Evolutionary conservation across 768 basidiomycete species (phyloP).

Genomic region (Tricholoma hemisulphureum): DNA sequence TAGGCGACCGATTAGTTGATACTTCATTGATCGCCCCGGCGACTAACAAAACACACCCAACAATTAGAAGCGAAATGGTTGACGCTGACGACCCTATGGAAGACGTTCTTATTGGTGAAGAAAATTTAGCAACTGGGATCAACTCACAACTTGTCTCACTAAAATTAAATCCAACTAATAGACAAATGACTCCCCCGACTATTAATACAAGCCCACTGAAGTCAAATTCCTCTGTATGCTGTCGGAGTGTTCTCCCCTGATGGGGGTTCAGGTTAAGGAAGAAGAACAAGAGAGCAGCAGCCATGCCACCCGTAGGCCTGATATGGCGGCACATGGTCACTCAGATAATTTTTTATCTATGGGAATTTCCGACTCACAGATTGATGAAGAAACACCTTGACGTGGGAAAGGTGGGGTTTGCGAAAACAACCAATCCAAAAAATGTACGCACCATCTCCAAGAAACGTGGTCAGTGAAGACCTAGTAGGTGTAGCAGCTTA

Average conservation of each 20-base stretch:
- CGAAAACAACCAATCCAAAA: slow-evolving; percentile 2
- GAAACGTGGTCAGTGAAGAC: slow-evolving; percentile 70
- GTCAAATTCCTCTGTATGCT: slow-evolving; percentile 69
- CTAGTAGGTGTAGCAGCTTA: slow-evolving; percentile 32
- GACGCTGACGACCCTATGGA: slow-evolving; percentile 52
- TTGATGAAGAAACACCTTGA: slow-evolving; percentile 75
- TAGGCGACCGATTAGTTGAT: slow-evolving; percentile 62
- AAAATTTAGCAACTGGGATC: not conserved
- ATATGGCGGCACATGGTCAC: not conserved
- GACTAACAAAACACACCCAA: slow-evolving; percentile 57
- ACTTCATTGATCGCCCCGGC: slow-evolving; percentile 55
- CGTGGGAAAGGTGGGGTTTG: slow-evolving; percentile 4
- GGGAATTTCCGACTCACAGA: no score
- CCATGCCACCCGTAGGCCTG: slow-evolving; percentile 74
- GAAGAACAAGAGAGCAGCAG: slow-evolving; percentile 59
- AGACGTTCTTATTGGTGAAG: not conserved
- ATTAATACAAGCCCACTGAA: slow-evolving; percentile 66
- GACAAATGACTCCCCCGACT: slow-evolving; percentile 60
- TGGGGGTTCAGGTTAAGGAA: slow-evolving; percentile 83
- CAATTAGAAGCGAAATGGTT: slow-evolving; percentile 60
- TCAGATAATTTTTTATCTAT: no score
- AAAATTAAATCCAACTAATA: slow-evolving; percentile 73
- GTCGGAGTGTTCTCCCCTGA: slow-evolving; percentile 50
- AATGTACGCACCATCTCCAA: slow-evolving; percentile 70
- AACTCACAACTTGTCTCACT: slow-evolving; percentile 65